These are phyloP conservation scores for Aureobasidium sp. DNA, from an alignment of 2,329 filamentous ascomycete genomes.

Conservation along the genomic window DNA sequence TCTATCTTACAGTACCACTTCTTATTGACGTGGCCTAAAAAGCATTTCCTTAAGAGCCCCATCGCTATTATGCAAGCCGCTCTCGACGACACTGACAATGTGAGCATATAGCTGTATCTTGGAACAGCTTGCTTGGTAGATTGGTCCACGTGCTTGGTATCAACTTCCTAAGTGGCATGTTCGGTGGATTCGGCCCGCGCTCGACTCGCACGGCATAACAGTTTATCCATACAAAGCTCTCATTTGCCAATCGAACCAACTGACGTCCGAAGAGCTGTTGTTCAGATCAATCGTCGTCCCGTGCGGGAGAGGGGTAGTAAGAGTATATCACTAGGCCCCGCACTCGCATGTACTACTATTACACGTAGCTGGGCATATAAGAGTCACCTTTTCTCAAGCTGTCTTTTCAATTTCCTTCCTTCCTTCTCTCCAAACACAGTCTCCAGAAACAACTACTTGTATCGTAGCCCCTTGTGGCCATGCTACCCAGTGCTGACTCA, in stretches of 20 bases:
- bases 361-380: conserved; percentile 3
- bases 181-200: conserved; percentile 1
- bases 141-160: neutral
- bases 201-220: conserved; percentile 5
- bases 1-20: neutral
- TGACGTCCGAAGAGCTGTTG: neutral
- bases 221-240: conserved; percentile 5
- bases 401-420: neutral
- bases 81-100: neutral
- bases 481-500: conserved; percentile 13
- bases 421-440: neutral
- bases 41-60: neutral
- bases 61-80: neutral
- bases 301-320: conserved; percentile 10
- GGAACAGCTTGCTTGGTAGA: neutral
- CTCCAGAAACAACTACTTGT: neutral
- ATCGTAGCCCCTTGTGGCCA: conserved; percentile 8
- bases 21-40: neutral
- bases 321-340: neutral
- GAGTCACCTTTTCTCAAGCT: conserved; percentile 4
- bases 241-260: neutral
- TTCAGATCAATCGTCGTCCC: neutral
- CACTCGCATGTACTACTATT: conserved; percentile 4
- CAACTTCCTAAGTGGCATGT: neutral
- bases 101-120: neutral